Percentiles rank a stretch among this genome's conserved stretches.
phyloP scores from a whole-genome alignment of 1,139 yeast genomes.

The Casaregolazyma lundiana region DNA sequence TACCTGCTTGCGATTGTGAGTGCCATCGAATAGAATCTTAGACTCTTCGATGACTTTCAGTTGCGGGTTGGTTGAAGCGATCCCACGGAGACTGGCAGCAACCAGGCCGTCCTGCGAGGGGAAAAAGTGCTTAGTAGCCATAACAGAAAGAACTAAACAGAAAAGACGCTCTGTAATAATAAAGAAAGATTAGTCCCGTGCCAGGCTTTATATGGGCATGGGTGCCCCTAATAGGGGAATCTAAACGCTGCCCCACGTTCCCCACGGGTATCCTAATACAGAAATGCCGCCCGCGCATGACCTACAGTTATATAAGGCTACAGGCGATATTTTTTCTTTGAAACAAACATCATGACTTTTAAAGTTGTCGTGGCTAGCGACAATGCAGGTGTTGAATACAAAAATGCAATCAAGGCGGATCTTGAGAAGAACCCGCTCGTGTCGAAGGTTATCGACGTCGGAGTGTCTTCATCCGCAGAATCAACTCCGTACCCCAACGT shows the following conservation, averaged over 20 bases:
- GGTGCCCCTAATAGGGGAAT: background rate
- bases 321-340: background rate
- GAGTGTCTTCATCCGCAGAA: constrained; percentile 33
- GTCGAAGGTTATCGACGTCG: constrained; percentile 39
- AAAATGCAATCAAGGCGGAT: constrained; percentile 38
- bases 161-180: too few relatives aligned
- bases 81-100: constrained; percentile 58
- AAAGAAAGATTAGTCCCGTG: background rate
- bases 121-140: constrained; percentile 38
- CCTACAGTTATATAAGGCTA: background rate
- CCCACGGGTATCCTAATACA: background rate
- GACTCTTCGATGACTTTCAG: constrained; percentile 60
- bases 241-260: background rate
- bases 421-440: constrained; percentile 34
- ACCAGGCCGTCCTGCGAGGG: constrained; percentile 49
- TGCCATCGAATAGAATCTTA: constrained; percentile 50
- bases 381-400: constrained; percentile 45
- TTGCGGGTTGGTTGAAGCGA: constrained; percentile 61
- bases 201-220: background rate
- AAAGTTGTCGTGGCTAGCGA: constrained; percentile 41
- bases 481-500: constrained; percentile 40
- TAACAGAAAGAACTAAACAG: constrained; percentile 8
- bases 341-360: constrained; percentile 11
- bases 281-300: background rate
- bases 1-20: constrained; percentile 30